Evolutionary conservation across 2,329 filamentous ascomycete species (phyloP).

Genomic region (Paracamarosporium sp.): DNA sequence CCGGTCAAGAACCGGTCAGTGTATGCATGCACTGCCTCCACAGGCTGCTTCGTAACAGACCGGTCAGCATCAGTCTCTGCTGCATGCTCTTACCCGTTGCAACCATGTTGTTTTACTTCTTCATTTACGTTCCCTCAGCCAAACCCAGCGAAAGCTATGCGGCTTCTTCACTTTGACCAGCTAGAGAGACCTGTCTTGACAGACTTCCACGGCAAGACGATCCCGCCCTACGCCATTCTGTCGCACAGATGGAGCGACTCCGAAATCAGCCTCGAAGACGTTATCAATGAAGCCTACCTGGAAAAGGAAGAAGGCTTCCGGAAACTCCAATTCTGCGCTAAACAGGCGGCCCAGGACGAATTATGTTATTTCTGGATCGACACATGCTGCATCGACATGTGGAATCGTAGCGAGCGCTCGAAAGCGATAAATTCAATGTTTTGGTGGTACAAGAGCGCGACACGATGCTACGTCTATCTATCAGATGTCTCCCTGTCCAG

Average conservation of each 20-base stretch:
- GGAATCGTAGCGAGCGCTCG: conserved; percentile 17
- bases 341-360: conserved; percentile 22
- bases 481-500: conserved; percentile 19
- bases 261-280: background rate
- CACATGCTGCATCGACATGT: conserved; percentile 15
- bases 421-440: conserved; percentile 14
- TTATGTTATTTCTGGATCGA: conserved; percentile 20
- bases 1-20: no score
- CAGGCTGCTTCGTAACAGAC: no score
- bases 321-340: conserved; percentile 27
- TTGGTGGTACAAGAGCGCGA: conserved; percentile 22
- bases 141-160: background rate
- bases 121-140: background rate
- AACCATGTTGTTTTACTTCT: no score
- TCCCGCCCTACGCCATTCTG: background rate
- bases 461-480: conserved; percentile 27
- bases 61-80: no score
- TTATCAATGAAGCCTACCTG: background rate
- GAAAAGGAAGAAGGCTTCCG: conserved; percentile 15
- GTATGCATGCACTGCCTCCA: no score
- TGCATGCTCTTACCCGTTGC: no score
- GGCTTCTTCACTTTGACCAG: background rate
- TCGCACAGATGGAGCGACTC: background rate
- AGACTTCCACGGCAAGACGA: background rate
- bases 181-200: background rate